Base-by-base conservation (phyloP, 345 rosid species). In the Gossypium anomalum region DNA sequence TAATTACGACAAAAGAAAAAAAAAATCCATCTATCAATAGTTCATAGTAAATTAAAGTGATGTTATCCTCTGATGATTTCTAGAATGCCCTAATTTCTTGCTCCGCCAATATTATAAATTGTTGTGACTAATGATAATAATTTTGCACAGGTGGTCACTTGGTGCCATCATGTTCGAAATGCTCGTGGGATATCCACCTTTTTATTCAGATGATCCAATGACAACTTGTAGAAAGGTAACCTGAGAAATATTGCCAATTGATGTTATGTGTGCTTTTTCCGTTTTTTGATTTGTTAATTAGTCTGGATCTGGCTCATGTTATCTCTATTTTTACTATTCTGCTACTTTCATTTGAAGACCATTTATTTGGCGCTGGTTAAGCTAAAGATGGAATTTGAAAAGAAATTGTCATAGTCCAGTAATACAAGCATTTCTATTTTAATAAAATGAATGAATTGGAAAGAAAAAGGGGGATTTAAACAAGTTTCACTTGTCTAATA, bases 151-250 rank as follows among this genome's bases (percentile, higher is more conserved):
- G 99, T 94, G 99, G 99, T 94, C 98, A 53, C 92, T 94, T 57
- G 99, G 99, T 71, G 98, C 98, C 64, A 94, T 92, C 55, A 94
- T 91, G 97, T 94, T 84, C 69, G 99, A 94, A 84, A 94, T 94
- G 99, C 93, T 94, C 4, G 98, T 91, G 76, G 99, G 99, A 2
- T 94, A 94, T 82, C 98, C 99, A 0, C 99, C 99, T 34, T 93
- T 94, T 79, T 94, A 94, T 80, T 93, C 99, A 23, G 99, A 94
- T 83, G 98, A 94, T 81, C 97, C 99, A 2, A 90, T 93, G 98
- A 86, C 97, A 76, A 93, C 97, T n/a, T 92, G 98, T 85, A 85
- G 95, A 75, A 94, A 92, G 97, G 97, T 92, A 85, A 53, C 49
- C 52, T 38, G 7, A 56, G 63, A 66, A 58, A 38, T 59, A 64